Percentiles rank a stretch among this genome's conserved stretches.
phyloP scores from a whole-genome alignment of 1,284 basidiomycete species.

The Austropuccinia psidii region DNA sequence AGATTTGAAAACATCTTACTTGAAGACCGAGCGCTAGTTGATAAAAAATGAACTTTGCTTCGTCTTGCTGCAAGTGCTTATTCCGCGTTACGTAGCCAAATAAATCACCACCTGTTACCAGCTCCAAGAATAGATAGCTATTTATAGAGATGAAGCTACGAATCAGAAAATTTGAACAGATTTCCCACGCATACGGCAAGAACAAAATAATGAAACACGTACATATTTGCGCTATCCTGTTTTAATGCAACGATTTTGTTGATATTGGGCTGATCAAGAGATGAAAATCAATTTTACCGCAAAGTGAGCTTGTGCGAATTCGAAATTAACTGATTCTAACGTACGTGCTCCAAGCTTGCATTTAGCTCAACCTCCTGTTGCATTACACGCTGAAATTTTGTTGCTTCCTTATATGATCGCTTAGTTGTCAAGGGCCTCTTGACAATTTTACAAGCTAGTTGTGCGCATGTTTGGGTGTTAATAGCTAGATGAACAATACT shows the following conservation, averaged over 20 bases:
- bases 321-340: neutral
- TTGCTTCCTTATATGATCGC: neutral
- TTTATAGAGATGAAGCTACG: neutral
- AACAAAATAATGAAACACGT: too few relatives aligned
- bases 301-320: neutral
- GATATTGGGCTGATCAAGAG: conserved; percentile 28
- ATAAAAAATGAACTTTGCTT: conserved; percentile 32
- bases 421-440: neutral
- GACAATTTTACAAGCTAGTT: conserved; percentile 34
- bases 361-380: conserved; percentile 28
- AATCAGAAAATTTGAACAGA: too few relatives aligned
- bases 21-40: conserved; percentile 18
- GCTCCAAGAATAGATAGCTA: conserved; percentile 34
- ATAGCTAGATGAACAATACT: conserved; percentile 31
- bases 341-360: conserved; percentile 32
- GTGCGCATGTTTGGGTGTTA: conserved; percentile 1
- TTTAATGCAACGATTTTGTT: conserved; percentile 33
- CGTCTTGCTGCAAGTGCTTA: conserved; percentile 8
- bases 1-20: too few relatives aligned
- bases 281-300: neutral
- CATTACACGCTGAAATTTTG: conserved; percentile 22
- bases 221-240: conserved; percentile 29
- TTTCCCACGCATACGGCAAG: too few relatives aligned
- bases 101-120: conserved; percentile 34
- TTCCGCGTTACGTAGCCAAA: conserved; percentile 32